Evolutionary conservation across 306 rosid genomes (phyloP), one percentile per base, ranked within the genome.

Genomic region (Fragaria iinumae): DNA sequence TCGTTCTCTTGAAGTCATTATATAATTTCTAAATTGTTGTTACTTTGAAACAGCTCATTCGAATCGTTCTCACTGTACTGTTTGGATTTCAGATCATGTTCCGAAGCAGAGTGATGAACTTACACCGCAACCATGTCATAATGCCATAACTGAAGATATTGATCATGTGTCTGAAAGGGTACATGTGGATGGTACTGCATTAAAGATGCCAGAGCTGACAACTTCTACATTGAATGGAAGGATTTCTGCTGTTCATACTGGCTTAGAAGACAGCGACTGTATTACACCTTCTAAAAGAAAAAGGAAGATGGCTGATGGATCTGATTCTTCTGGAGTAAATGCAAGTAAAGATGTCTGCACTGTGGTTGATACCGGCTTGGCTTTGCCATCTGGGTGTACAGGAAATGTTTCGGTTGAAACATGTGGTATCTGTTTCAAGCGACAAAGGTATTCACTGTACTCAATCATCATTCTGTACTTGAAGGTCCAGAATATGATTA

Each of bases 261-360:
- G 75, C 77, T 76, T 11, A 32, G 77, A 80, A 72, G 84, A 69
- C 27, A 72, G 57, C 71, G 83, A 83, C 63, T 83, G 79, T 27
- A 73, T 78, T 18, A 21, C 64, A 67, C 79, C 89, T 71, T 86
- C 85, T 47, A 88, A 86, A 70, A 85, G 89, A 73, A 93, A 87
- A 81, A 79, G 83, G 80, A 84, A 38, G 44, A 43, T 49, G 41
- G 78, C 67, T 72, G 87, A 84, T 75, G 68, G 76, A 74, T 84
- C 84, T 79, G 84, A 83, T 86, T 71, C 50, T 41, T 76, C 85
- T 75, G 80, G 82, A 49, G 75, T 49, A 6, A 60, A 66, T 67
- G 81, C 80, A 65, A 77, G 82, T 81, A 86, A 79, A 63, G 75
- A 82, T 53, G 78, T 39, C n/a, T 50, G 84, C 84, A 69, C 82